Evolutionary conservation across 2,329 filamentous ascomycete genomes (phyloP).

Genomic region (Fonsecaea erecta): DNA sequence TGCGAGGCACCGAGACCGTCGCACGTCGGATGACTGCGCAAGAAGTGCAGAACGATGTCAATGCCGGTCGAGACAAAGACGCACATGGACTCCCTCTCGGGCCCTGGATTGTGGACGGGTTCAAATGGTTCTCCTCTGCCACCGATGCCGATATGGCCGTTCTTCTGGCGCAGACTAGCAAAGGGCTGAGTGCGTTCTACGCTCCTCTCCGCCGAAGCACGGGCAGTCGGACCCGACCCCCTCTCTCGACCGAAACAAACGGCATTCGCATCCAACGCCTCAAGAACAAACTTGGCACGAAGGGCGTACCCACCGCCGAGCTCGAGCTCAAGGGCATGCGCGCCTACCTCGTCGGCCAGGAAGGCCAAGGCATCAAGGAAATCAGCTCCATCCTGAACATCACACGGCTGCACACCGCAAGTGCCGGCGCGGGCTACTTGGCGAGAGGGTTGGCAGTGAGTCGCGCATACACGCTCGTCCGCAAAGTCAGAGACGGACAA

Average conservation of each 20-base stretch:
- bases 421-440: slow-evolving; percentile 46
- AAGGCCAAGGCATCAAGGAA: slow-evolving; percentile 70
- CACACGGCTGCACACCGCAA: slow-evolving; percentile 55
- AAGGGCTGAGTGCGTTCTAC: slow-evolving; percentile 65
- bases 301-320: slow-evolving; percentile 72
- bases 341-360: slow-evolving; percentile 67
- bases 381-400: slow-evolving; percentile 72
- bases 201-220: slow-evolving; percentile 58
- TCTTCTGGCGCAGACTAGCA: slow-evolving; percentile 64
- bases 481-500: slow-evolving; percentile 45
- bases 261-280: slow-evolving; percentile 70
- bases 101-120: slow-evolving; percentile 62
- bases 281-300: slow-evolving; percentile 75
- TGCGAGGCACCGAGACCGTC: slow-evolving; percentile 44
- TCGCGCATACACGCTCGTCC: slow-evolving; percentile 48
- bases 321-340: slow-evolving; percentile 68
- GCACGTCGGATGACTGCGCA: slow-evolving; percentile 33
- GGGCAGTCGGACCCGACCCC: not conserved
- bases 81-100: slow-evolving; percentile 52
- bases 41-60: slow-evolving; percentile 23
- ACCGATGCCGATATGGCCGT: slow-evolving; percentile 69
- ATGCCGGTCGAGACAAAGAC: slow-evolving; percentile 38
- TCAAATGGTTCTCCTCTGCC: slow-evolving; percentile 74
- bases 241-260: slow-evolving; percentile 50
- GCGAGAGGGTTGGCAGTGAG: slow-evolving; percentile 48